Evolutionary conservation across 2,329 filamentous ascomycete species (phyloP), one percentile per base, ranked within the genome.

Genomic region (Cadophora sp.): DNA sequence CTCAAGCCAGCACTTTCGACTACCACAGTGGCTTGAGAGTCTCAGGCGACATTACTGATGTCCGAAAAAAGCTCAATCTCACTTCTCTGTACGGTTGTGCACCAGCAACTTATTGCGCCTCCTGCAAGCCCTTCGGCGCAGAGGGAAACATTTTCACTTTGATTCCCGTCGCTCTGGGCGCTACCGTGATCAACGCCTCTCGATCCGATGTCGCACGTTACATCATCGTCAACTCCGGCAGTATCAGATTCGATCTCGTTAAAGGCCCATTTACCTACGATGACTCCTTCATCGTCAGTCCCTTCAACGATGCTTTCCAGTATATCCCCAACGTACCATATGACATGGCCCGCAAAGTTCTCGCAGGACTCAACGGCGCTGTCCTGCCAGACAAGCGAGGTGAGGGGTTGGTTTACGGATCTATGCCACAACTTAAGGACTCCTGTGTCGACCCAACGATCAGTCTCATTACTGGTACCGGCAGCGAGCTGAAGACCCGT

Each of bases 211-310:
- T 86, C 55, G 85, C 93, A 7, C 85, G 89, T 3, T 82, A 97
- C 16, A 88, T 91, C 48, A 87, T 97, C 67, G 83, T 92, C 67
- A 98, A 98, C 80, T 97, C 93, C 0, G 95, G 95, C 34, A 92
- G 92, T 6, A 89, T 98, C 69, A 92, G 95, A 26, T 98, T 98
- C 79, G 95, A 98, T 79, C 92, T 98, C 68, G 97, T 97, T 84
- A 88, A 94, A 78, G 95, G 95, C 0, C 85, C 90, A 0, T 97
- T 97, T 77, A 97, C 95, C 0, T 89, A 89, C 48, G 95, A 98
- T 77, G 91, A 90, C 7, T 92, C 91, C 0, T 97, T 89, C 77
- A 89, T 94, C 50, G 86, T 98, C 37, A 96, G 91, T 12, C 95
- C 95, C 0, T 98, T 98, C 78, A 89, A 88, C 1, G 97, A 91